These are phyloP conservation scores for Suillus lakei DNA, from an alignment of 768 basidiomycete species.

Conservation along the genomic window DNA sequence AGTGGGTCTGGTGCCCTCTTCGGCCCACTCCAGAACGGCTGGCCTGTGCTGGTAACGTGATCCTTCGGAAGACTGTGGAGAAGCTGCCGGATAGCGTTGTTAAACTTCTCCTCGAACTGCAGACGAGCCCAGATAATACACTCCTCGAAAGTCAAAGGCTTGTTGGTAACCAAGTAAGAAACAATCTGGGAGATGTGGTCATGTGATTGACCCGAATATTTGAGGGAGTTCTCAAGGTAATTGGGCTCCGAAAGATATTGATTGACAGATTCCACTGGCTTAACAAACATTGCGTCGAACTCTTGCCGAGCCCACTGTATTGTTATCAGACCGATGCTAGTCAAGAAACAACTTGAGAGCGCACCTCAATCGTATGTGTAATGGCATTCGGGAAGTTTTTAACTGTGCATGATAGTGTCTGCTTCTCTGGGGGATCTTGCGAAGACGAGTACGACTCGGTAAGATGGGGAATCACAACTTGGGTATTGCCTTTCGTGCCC, in stretches of 20 bases:
- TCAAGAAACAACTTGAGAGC: conserved; percentile 19
- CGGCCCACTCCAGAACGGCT: conserved; percentile 99
- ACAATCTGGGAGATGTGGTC: conserved; percentile 89
- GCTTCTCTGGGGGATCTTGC: conserved; percentile 98
- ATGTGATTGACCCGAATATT: conserved; percentile 89
- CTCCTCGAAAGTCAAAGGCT: conserved; percentile 95
- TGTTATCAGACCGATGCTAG: conserved; percentile 11
- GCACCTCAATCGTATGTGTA: conserved; percentile 94
- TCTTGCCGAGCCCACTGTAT: conserved; percentile 89
- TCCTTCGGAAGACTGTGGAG: conserved; percentile 95
- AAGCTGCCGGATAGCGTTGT: conserved; percentile 91
- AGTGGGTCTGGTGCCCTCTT: conserved; percentile 96
- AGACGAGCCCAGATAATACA: conserved; percentile 97
- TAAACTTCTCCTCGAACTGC: conserved; percentile 94
- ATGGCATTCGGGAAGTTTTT: conserved; percentile 99
- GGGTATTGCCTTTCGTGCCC: conserved; percentile 97
- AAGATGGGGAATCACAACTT: conserved; percentile 91
- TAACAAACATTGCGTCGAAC: conserved; percentile 92
- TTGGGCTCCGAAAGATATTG: conserved; percentile 96
- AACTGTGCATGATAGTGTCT: conserved; percentile 94
- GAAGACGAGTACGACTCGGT: conserved; percentile 98
- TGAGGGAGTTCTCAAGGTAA: conserved; percentile 88
- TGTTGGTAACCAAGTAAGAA: conserved; percentile 87
- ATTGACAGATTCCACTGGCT: conserved; percentile 93
- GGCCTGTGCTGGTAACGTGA: conserved; percentile 86